Conservation (phyloP, 139 green algal species). For the Coelastrella sp. region DNA sequence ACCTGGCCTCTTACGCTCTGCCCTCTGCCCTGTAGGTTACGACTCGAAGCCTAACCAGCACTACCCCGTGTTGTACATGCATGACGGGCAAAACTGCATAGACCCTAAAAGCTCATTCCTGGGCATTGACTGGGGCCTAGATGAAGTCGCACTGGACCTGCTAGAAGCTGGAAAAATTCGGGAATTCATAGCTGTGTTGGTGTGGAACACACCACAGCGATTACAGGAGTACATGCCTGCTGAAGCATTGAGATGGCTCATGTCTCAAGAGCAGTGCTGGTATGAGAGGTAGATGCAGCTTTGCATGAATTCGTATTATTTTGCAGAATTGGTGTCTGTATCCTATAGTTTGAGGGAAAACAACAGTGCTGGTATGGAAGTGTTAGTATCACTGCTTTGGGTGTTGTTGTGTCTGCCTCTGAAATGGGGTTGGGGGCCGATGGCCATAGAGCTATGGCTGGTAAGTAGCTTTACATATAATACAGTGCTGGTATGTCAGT, state of each 20-base stretch:
- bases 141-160: background rate
- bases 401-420: no score
- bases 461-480: no score
- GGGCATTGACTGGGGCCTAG: slow-evolving; percentile 41
- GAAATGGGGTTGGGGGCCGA: no score
- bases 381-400: no score
- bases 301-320: no score
- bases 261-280: background rate
- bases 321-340: no score
- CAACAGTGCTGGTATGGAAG: no score
- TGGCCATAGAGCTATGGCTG: no score
- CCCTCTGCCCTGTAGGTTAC: slow-evolving; percentile 2
- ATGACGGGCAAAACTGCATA: slow-evolving; percentile 35
- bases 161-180: background rate
- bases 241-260: slow-evolving; percentile 7
- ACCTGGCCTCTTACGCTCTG: no score
- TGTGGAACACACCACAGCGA: slow-evolving; percentile 43
- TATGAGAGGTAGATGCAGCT: background rate
- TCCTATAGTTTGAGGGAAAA: no score
- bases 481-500: no score
- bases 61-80: slow-evolving; percentile 44
- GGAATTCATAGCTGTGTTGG: slow-evolving; percentile 38
- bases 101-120: slow-evolving; percentile 21
- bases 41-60: background rate
- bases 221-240: slow-evolving; percentile 46